Base-by-base conservation (phyloP, 805 yeast genomes). In the Starmerella apis region DNA sequence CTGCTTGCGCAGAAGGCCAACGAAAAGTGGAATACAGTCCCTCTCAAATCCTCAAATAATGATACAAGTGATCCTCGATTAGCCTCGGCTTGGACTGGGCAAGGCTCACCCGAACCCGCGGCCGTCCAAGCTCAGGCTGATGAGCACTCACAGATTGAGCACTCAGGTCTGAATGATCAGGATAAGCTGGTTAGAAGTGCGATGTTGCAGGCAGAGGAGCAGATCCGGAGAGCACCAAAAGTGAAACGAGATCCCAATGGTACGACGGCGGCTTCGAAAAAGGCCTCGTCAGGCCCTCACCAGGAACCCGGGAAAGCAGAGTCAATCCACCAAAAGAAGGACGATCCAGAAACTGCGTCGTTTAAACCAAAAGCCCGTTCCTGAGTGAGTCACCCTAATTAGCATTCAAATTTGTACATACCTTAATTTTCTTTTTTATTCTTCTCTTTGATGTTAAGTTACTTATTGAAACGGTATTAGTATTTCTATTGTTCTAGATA, bases 1-100 rank as follows among this genome's bases (percentile, higher is more conserved):
- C 56, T 71, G 9, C 65, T 78, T 56, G 78, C 79, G 3, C 64
- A 65, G 45, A 71, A 71, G 38, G 71, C 71, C 11, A 68, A 69
- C 25, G 54, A 57, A 35, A 57, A 63, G 30, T 68, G 72, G 72
- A 54, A 51, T 23, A 52, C 64, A 16, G 56, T 65, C 9, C 70
- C 71, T 2, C 59, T 67, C n/a, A 51, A 50, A 19, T 33, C 51
- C 2, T 14, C 37, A 3, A 18, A 27, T 9, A 14, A 33, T 4
- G 24, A 31, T 2, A 25, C 36, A 2, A 25, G 27, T 6, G 61
- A 58, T 43, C 56, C 55, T 13, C 50, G 61, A 2, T 16, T 58
- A 3, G 48, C 24, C 10, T 35, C 57, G 14, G 59, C 61, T 2
- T 58, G 61, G 61, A 31, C 49, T 4, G 58, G 57, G 25, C 19